Evolutionary conservation across 305 asterid species (phyloP).

Genomic region (Rubia balearica): DNA sequence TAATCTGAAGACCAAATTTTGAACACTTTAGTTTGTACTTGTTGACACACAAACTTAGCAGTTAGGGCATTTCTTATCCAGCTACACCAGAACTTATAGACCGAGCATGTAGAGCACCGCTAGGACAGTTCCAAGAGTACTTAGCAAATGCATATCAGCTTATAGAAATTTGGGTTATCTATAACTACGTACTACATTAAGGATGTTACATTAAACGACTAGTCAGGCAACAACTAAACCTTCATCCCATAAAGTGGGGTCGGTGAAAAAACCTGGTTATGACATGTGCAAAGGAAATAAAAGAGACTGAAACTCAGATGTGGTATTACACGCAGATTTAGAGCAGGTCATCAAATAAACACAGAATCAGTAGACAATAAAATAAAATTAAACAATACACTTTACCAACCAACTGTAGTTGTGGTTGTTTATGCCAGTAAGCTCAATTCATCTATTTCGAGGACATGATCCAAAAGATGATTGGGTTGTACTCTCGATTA

Average conservation of each 20-base stretch:
- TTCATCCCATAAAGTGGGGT: not conserved
- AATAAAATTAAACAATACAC: not conserved
- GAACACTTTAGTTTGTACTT: not conserved
- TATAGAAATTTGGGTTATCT: not conserved
- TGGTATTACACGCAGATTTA: not conserved
- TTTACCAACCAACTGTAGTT: slow-evolving; percentile 53
- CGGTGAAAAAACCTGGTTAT: not conserved
- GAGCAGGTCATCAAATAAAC: not conserved
- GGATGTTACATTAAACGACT: not conserved
- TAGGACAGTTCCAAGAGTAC: not conserved
- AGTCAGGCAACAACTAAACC: not conserved
- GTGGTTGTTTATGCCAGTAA: slow-evolving; percentile 90
- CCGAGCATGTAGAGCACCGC: not conserved
- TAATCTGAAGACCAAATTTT: too few species aligned
- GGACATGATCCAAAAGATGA: slow-evolving; percentile 63
- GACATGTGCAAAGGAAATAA: not conserved
- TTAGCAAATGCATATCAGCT: not conserved
- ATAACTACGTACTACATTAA: not conserved
- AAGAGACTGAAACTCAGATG: not conserved
- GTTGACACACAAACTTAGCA: not conserved
- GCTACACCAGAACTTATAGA: not conserved
- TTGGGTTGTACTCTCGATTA: not conserved
- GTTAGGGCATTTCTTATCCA: not conserved
- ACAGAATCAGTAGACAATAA: not conserved
- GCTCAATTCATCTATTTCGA: slow-evolving; percentile 70